Evolutionary conservation across 73 alveolate species (phyloP), one percentile per base, ranked within the genome.

Genomic region (Paramecium octaurelia): DNA sequence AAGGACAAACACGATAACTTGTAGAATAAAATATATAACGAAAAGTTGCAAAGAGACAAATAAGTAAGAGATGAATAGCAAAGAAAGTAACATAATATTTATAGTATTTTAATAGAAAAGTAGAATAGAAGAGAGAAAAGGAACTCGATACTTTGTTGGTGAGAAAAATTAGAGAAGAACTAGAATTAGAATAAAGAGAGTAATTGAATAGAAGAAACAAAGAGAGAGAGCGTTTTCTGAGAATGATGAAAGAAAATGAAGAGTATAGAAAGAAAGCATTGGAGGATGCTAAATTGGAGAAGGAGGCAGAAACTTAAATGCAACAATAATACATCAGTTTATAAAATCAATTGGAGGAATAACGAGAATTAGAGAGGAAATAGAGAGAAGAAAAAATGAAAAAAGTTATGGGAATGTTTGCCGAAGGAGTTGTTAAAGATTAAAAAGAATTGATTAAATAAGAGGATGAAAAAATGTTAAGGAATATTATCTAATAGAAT

Each of bases 211-310:
- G 88, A 70, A 89, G 88, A 89, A 44, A 70, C 14, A 89, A 71
- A 73, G 94, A 89, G 31, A 89, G 88, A 38, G 94, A 89, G 5
- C 44, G 94, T 24, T 83, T 89, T 42, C 38, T 83, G 18, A 70
- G 88, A 50, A 89, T 89, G 94, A 89, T 89, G 94, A 89, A 89
- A 57, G 94, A 89, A 71, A 89, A 89, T 31, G 94, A 89, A 24
- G 94, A 89, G 7, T 89, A 42, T 89, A 89, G 94, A 89, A 89
- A 70, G 8, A 89, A 89, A 44, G 86, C 94, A 14, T 77, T 70
- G 48, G 88, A 89, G 12, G 94, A 89, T 58, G 94, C 94, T 12
- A 71, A 83, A 58, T n/a, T 11, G 54, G 94, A 89, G 38, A 89
- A 89, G 58, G 90, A 77, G 1, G 71, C 80, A 36, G 94, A 89